Percentiles rank a stretch among this genome's conserved stretches.
Conservation (phyloP, 176 grass and related monocot genomes). For the Hordeum vulgare region MorexV3_pseudomolecules_assembly NC_058519.1:9050997-9051496, state of each 20-base stretch:
- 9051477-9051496: slow-evolving; percentile 86
- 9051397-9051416: not conserved
- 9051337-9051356: not conserved
- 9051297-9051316: not conserved
- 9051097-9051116: not conserved
- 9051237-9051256: not conserved
- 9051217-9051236: not conserved
- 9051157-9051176: not conserved
- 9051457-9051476: slow-evolving; percentile 98
- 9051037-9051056: not conserved
- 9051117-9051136: not conserved
- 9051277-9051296: not conserved
- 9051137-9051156: not conserved
- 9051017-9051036: not conserved
- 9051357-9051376: not conserved
- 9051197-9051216: not conserved
- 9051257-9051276: not conserved
- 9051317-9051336: slow-evolving; percentile 7
- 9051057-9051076: not conserved
- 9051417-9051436: not conserved
- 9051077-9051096: not conserved
- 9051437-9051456: not conserved
- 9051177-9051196: slow-evolving; percentile 3
- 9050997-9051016: not conserved
- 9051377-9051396: not conserved